phyloP scores from a whole-genome alignment of 768 basidiomycete species.

The Mycena rebaudengoi region DNA sequence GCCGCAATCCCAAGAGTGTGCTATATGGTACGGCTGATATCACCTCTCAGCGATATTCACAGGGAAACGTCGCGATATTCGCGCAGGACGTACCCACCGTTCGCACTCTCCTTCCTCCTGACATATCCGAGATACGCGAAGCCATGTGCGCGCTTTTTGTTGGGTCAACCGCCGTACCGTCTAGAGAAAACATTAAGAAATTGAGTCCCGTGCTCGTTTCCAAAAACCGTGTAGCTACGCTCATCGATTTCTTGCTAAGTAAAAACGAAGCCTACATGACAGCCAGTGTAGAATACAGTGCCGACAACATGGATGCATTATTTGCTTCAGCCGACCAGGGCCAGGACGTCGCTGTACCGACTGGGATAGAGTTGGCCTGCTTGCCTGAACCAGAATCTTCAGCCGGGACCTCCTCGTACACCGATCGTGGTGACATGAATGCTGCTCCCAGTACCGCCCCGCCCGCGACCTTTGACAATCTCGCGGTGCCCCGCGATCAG shows the following conservation, averaged over 20 bases:
- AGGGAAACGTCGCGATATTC: neutral
- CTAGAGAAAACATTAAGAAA: neutral
- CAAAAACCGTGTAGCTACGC: neutral
- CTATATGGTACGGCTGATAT: neutral
- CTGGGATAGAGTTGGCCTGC: neutral
- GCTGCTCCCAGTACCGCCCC: neutral
- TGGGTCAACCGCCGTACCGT: neutral
- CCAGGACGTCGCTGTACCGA: neutral
- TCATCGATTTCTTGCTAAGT: neutral
- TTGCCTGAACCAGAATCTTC: neutral
- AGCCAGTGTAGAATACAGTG: neutral
- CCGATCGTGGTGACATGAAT: neutral
- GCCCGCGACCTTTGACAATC: no score
- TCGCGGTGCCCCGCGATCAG: no score
- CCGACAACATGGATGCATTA: neutral
- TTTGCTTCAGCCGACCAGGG: neutral
- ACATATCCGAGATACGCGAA: neutral
- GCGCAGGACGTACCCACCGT: neutral
- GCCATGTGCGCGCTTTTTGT: conserved; percentile 1
- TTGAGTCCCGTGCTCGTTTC: neutral
- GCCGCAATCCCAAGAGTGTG: neutral
- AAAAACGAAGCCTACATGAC: neutral
- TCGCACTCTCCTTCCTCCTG: neutral
- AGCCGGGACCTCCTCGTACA: neutral
- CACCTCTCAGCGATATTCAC: neutral